Evolutionary conservation across 2,329 filamentous ascomycete species (phyloP), one percentile per base, ranked within the genome.

Genomic region (Talaromyces marneffei): DNA sequence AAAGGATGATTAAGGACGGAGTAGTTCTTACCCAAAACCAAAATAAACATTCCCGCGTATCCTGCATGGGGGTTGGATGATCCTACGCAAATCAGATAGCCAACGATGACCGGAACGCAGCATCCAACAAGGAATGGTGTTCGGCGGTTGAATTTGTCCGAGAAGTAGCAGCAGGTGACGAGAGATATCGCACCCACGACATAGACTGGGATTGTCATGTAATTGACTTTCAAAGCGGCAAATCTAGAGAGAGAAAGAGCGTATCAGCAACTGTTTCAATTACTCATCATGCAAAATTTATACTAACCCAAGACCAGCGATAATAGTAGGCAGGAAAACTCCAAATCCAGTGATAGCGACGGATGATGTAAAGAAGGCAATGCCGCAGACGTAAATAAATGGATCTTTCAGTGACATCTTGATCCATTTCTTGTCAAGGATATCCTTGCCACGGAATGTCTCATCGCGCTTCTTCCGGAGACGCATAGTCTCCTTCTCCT

Each of bases 221-320:
- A 60, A 18, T 60, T 55, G 39, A 53, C 48, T 14, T 3, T 10
- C 27, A 60, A 18, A 10, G 58, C 46, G 20, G 58, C 50, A n/a
- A 55, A 60, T 55, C 58, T 60, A 53, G 35, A 31, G 12, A 39
- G 2, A 18, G 29, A 12, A 9, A 2, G n/a, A 16, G 37, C 23
- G n/a, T 18, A 20, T 37, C 31, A n/a, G n/a, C n/a, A n/a, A n/a
- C n/a, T n/a, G n/a, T n/a, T n/a, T n/a, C n/a, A n/a, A n/a, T n/a
- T n/a, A n/a, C n/a, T n/a, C n/a, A n/a, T n/a, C n/a, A n/a, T n/a
- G n/a, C n/a, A n/a, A n/a, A n/a, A n/a, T n/a, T n/a, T n/a, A n/a
- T n/a, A 53, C 57, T 59, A 29, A 60, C 58, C 58, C 58, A 44
- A 60, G 58, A 39, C 58, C 58, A 29, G 39, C 39, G 39, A 60